phyloP scores from a whole-genome alignment of 192 early-diverging fungal species.

The Powellomyces hirtus region DNA sequence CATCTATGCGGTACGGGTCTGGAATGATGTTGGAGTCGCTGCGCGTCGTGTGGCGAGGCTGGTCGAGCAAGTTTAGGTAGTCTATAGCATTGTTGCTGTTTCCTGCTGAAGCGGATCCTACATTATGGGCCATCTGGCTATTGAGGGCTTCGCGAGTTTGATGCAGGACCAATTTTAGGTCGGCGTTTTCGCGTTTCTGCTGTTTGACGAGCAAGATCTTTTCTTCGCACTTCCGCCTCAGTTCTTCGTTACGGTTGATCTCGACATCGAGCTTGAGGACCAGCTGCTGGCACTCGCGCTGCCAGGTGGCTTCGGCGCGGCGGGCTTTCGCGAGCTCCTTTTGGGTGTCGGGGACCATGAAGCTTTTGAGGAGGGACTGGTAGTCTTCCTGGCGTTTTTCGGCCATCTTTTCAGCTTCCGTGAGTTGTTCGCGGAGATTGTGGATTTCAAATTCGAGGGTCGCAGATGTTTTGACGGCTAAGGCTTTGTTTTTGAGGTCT shows the following conservation, averaged over 20 bases:
- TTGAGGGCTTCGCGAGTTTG: conserved; percentile 24
- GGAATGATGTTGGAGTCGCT: too few species aligned
- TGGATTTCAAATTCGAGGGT: conserved; percentile 55
- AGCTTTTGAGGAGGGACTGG: conserved; percentile 41
- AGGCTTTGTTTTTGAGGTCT: conserved; percentile 4
- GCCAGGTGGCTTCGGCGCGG: conserved; percentile 43
- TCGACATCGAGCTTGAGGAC: conserved; percentile 49
- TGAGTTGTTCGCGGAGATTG: conserved; percentile 41
- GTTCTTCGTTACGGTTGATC: conserved; percentile 44
- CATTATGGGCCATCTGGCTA: background rate
- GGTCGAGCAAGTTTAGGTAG: too few species aligned
- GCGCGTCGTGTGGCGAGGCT: too few species aligned
- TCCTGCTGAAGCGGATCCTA: background rate
- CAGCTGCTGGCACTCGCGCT: conserved; percentile 52
- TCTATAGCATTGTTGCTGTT: too few species aligned
- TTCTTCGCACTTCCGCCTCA: conserved; percentile 37
- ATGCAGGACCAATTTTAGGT: conserved; percentile 42
- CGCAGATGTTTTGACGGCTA: conserved; percentile 20
- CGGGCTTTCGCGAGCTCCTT: conserved; percentile 43
- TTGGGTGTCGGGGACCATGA: conserved; percentile 44
- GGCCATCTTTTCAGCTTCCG: conserved; percentile 44
- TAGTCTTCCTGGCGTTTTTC: conserved; percentile 50
- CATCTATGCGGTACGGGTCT: background rate
- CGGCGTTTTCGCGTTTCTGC: conserved; percentile 45
- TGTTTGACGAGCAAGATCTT: conserved; percentile 43